Evolutionary conservation across 202 grass and related monocot species (phyloP).

Genomic region (Setaria italica): DNA sequence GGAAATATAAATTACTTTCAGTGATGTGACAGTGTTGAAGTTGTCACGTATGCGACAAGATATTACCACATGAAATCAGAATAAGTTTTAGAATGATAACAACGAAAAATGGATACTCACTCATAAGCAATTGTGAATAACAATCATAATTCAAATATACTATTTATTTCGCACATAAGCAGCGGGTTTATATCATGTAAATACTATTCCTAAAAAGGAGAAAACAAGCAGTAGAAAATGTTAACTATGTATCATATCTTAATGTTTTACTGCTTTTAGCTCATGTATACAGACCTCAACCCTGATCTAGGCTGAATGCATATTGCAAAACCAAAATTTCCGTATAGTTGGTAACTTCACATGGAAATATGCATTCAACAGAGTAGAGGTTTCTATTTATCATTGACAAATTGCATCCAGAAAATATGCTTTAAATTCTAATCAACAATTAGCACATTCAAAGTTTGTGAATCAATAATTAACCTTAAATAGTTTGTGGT

Average conservation of each 20-base stretch:
- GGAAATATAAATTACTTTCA: neutral
- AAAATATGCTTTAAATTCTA: too few species aligned
- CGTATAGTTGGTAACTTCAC: constrained; percentile 2
- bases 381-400: neutral
- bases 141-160: constrained; percentile 16
- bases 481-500: too few species aligned
- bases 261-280: neutral
- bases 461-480: too few species aligned
- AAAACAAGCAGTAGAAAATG: neutral
- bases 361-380: neutral
- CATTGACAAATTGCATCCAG: too few species aligned
- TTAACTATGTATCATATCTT: neutral
- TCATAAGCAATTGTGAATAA: neutral
- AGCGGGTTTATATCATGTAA: neutral
- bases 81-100: neutral
- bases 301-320: neutral
- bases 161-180: neutral
- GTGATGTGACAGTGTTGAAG: constrained; percentile 4
- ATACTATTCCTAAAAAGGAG: constrained; percentile 15
- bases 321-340: neutral
- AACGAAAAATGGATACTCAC: neutral
- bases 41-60: constrained; percentile 1
- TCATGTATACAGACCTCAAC: neutral
- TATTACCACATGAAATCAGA: constrained; percentile 7
- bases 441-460: too few species aligned